Percentiles rank a stretch among this genome's conserved stretches.
Conservation (phyloP, 768 basidiomycete genomes). For the Rhodocollybia butyracea region DNA sequence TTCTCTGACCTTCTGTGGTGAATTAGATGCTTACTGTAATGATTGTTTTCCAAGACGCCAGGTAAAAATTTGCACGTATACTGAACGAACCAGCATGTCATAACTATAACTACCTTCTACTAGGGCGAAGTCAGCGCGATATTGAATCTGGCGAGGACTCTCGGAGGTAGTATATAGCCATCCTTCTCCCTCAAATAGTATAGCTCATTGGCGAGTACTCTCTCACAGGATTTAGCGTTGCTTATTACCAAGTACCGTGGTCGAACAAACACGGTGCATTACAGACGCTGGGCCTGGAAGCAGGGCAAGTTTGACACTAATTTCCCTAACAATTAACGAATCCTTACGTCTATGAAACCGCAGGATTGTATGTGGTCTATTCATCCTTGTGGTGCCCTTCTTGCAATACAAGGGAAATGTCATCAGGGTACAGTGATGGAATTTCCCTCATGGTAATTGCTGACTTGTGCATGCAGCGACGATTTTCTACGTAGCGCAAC, state of each 20-base stretch:
- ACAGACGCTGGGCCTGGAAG: constrained; percentile 59
- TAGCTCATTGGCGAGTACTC: too few relatives aligned
- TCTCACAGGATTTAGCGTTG: constrained; percentile 58
- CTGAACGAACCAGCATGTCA: too few relatives aligned
- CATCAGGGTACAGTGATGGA: too few relatives aligned
- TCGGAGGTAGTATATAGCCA: too few relatives aligned
- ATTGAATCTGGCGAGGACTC: constrained; percentile 47
- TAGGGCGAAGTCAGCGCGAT: constrained; percentile 56
- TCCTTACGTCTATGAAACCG: not conserved
- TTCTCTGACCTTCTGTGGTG: not conserved
- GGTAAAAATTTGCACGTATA: not conserved
- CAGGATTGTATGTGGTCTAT: constrained; percentile 30
- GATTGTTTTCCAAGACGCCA: constrained; percentile 35
- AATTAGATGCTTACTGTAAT: constrained; percentile 31
- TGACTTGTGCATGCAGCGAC: too few relatives aligned
- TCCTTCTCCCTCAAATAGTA: too few relatives aligned
- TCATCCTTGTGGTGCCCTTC: constrained; percentile 32
- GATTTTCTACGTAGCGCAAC: too few relatives aligned
- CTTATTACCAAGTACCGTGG: constrained; percentile 51
- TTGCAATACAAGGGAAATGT: constrained; percentile 32
- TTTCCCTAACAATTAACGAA: not conserved
- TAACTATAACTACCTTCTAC: not conserved
- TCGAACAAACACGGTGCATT: constrained; percentile 57
- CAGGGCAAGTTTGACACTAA: constrained; percentile 42
- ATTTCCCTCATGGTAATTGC: too few relatives aligned